Base-by-base conservation (phyloP, 83 land plant genomes). In the Diphasiastrum complanatum region DNA sequence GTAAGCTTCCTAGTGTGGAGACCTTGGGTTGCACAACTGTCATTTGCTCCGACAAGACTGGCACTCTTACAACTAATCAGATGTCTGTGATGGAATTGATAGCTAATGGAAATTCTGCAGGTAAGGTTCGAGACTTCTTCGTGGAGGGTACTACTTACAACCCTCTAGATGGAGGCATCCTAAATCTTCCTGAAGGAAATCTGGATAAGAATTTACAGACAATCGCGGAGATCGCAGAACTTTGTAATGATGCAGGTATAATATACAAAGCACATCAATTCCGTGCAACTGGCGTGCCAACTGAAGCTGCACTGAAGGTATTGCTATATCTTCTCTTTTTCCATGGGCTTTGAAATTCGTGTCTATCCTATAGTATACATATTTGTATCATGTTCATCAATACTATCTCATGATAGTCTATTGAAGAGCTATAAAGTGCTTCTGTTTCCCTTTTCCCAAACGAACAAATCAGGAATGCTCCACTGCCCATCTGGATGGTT, bases 251-350 rank as follows among this genome's bases (percentile, higher is more conserved):
- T 75, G 79, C 91, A 20, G 72, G 74, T 11, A 55, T 89, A 43
- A 70, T 66, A 27, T 69, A 69, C 38, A 63, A 75, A 35, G 77
- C 62, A 6, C 64, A 69, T 58, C 84, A 82, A 22, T 79, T 54
- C 59, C 61, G 64, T 41, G 81, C 83, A 2, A 77, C 23, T 63
- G 96, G 96, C 41, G 69, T 85, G 85, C 90, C 96, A 12, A 85
- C 87, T 24, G 96, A 89, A 70, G 91, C 87, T 30, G 91, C 87
- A 47, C 54, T 89, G 33, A 89, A 89, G 95, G 95, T 87, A 10
- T 47, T 46, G 1, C 3, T 22, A 34, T 12, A 20, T 45, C 54
- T n/a, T 11, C 5, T 20, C 10, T 59, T 20, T 23, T 59, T 54
- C 12, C 18, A 5, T 26, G 40, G 43, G 29, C 1, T 31, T 4